These are phyloP conservation scores for Penicillium brevicompactum DNA, from an alignment of 2,329 filamentous ascomycete genomes.

Conservation along the genomic window DNA sequence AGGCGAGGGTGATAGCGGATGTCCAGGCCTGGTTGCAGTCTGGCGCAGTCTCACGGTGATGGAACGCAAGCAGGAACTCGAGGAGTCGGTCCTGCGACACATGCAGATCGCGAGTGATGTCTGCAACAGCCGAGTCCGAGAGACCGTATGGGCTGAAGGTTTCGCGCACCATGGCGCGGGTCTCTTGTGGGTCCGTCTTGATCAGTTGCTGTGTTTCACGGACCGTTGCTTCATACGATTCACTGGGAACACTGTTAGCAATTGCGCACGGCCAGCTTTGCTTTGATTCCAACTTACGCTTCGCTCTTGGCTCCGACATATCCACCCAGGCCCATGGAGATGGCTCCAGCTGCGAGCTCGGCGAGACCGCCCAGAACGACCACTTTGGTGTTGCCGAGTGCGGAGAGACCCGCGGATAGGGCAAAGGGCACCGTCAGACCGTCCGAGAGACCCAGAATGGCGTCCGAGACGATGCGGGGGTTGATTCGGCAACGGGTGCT, in stretches of 20 bases:
- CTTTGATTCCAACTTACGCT: slow-evolving; percentile 39
- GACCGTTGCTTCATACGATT: slow-evolving; percentile 50
- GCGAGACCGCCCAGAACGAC: slow-evolving; percentile 75
- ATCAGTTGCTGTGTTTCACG: slow-evolving; percentile 47
- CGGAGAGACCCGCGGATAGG: slow-evolving; percentile 68
- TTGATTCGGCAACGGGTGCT: slow-evolving; percentile 39
- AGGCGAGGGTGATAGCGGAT: slow-evolving; percentile 66
- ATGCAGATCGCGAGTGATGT: slow-evolving; percentile 41
- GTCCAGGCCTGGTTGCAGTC: slow-evolving; percentile 50
- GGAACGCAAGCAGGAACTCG: slow-evolving; percentile 52
- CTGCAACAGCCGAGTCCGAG: slow-evolving; percentile 35
- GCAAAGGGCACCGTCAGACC: slow-evolving; percentile 80
- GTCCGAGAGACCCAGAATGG: slow-evolving; percentile 75
- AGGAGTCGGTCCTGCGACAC: slow-evolving; percentile 42
- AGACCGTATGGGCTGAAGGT: slow-evolving; percentile 47
- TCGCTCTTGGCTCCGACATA: slow-evolving; percentile 64
- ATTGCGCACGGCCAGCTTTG: not conserved
- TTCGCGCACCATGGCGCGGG: slow-evolving; percentile 41
- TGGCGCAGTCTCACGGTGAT: slow-evolving; percentile 49
- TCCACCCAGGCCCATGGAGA: slow-evolving; percentile 78
- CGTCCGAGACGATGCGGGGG: slow-evolving; percentile 55
- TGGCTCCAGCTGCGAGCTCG: slow-evolving; percentile 73
- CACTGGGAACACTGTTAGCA: slow-evolving; percentile 26
- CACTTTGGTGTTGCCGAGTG: slow-evolving; percentile 64
- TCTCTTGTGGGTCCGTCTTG: slow-evolving; percentile 38